These are phyloP conservation scores for Phanerochaete carnosa DNA, from an alignment of 768 basidiomycete genomes.

Conservation along the genomic window DNA sequence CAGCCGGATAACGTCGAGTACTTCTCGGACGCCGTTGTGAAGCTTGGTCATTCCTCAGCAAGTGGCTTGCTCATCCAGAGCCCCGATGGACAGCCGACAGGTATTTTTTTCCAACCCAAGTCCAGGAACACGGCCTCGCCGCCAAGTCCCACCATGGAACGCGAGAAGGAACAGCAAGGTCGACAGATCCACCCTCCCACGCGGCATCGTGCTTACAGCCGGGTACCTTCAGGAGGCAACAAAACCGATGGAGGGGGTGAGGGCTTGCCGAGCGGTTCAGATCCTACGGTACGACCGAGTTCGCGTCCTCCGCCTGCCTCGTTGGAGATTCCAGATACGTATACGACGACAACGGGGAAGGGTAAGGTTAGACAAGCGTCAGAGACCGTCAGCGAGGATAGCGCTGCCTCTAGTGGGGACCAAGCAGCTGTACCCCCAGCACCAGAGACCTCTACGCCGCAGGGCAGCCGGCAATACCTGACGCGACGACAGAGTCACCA, in stretches of 20 bases:
- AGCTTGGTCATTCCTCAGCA: conserved; percentile 71
- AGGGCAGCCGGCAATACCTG: background rate
- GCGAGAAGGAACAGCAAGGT: conserved; percentile 38
- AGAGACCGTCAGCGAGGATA: conserved; percentile 2
- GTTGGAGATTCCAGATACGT: background rate
- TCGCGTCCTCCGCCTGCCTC: background rate
- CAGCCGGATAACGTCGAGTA: conserved; percentile 75
- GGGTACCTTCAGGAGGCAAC: background rate
- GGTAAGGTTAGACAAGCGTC: conserved; percentile 15
- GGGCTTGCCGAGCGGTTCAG: background rate
- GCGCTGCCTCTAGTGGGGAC: background rate
- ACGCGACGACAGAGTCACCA: conserved; percentile 15
- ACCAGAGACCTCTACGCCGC: background rate
- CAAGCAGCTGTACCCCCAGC: background rate
- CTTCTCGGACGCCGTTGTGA: conserved; percentile 62
- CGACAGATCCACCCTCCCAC: background rate
- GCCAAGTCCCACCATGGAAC: conserved; percentile 35
- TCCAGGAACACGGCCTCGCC: conserved; percentile 27
- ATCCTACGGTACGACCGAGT: background rate
- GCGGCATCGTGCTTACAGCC: conserved; percentile 3
- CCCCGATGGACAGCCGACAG: conserved; percentile 91
- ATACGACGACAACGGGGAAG: background rate
- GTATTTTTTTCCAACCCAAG: conserved; percentile 91
- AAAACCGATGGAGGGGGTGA: background rate
- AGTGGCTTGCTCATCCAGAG: conserved; percentile 89